Base-by-base conservation (phyloP, 75 land plant genomes). In the Sequoia sempervirens region DNA sequence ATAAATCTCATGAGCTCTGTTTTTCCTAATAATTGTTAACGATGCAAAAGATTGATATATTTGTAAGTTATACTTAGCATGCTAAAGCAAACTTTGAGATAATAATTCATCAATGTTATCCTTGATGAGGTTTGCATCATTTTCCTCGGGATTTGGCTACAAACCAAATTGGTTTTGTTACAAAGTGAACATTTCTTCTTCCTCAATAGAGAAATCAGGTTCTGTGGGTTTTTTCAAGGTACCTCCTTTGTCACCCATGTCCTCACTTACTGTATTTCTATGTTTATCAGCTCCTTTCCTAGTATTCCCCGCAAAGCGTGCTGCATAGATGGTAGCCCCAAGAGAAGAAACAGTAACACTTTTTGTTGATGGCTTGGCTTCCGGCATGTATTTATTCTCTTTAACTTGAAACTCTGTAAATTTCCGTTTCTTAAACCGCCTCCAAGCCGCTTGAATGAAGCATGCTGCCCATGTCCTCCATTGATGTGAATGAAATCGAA, bases 381-480 rank as follows among this genome's bases (percentile, higher is more conserved):
- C 83, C 40, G 18, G 43, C 45, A 4, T 78, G 28, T 64, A 1
- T 13, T 88, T 76, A 53, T 87, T 85, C 46, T 86, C 80, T 75
- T 78, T 83, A 23, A 80, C 69, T 20, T 81, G 88, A 15, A 81
- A 58, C 68, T 90, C 89, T 10, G 90, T 88, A 15, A 87, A 82
- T 83, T 80, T 86, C 58, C 97, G 75, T 78, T 82, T 86, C 85
- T 92, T 89, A 83, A 83, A 88, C 46, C 96, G 83, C 82, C 91
- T 87, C 99, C 99, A 97, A 1, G 97, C 96, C 0, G 90, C 93
- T 79, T 97, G 99, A 40, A 97, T 86, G 81, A 85, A 92, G 64
- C 92, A 90, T 2, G 97, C 96, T 23, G 96, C 96, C 99, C 97
- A 95, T 5, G 92, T 89, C 20, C 96, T 75, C 97, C 99, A 97